Conservation (phyloP, 2,329 filamentous ascomycete genomes). For the Clonostachys rhizophaga region DNA sequence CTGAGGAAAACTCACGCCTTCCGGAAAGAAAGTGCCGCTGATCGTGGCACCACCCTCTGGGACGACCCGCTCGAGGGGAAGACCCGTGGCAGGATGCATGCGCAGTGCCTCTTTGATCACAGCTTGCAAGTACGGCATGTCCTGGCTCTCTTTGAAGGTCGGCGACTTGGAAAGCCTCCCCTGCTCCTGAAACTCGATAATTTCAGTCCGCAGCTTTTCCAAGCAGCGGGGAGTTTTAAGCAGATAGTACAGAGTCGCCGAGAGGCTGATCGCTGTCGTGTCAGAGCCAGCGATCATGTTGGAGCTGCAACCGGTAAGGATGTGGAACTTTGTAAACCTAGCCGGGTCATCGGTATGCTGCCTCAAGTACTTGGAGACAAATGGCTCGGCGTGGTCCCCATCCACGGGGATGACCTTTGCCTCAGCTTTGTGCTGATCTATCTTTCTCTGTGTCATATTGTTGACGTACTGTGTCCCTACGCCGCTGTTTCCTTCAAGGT, state of each 20-base stretch:
- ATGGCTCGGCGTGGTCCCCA: conserved; percentile 6
- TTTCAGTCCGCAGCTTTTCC: conserved; percentile 13
- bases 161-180: conserved; percentile 8
- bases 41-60: conserved; percentile 36
- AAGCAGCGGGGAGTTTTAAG: conserved; percentile 19
- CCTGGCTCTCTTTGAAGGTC: conserved; percentile 28
- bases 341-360: conserved; percentile 33
- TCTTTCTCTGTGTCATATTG: conserved; percentile 11
- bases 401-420: not conserved
- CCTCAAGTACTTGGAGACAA: conserved; percentile 17
- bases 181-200: conserved; percentile 5
- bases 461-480: conserved; percentile 16
- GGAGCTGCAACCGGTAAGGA: conserved; percentile 13
- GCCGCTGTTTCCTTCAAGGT: conserved; percentile 9
- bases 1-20: conserved; percentile 12
- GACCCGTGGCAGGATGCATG: conserved; percentile 40
- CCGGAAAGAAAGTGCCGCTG: conserved; percentile 19
- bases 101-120: conserved; percentile 48
- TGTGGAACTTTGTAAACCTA: conserved; percentile 29
- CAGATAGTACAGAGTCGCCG: conserved; percentile 36
- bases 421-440: conserved; percentile 1
- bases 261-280: conserved; percentile 43
- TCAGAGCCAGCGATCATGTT: conserved; percentile 33
- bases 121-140: conserved; percentile 45
- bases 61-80: conserved; percentile 43